Evolutionary conservation across 2,329 filamentous ascomycete genomes (phyloP).

Genomic region (Calonectria pseudoreteaudii): DNA sequence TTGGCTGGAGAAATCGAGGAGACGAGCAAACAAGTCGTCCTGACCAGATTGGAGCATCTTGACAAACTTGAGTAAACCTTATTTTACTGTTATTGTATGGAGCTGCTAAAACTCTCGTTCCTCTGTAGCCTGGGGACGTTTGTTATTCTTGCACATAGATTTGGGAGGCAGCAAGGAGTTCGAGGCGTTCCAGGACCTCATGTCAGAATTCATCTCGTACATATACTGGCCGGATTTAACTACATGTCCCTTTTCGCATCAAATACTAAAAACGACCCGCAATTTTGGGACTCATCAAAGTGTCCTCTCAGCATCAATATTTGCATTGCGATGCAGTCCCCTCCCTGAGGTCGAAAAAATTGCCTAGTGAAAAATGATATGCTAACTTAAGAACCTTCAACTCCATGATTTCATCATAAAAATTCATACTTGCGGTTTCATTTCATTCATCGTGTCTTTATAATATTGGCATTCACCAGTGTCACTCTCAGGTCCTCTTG

Average conservation of each 20-base stretch:
- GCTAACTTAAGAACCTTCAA: background rate
- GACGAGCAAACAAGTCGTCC: constrained; percentile 97
- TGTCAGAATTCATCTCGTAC: constrained; percentile 3
- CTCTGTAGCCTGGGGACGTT: background rate
- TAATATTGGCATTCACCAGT: too few species aligned
- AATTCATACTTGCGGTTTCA: background rate
- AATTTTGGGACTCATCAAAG: background rate
- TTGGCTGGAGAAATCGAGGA: constrained; percentile 98
- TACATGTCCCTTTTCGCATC: background rate
- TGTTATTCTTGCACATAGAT: constrained; percentile 15
- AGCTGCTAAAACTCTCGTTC: background rate
- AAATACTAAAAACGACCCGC: background rate
- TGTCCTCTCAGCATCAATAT: background rate
- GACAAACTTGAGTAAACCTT: constrained; percentile 86
- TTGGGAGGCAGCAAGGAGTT: constrained; percentile 23
- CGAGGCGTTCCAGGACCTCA: constrained; percentile 8
- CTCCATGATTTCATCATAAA: background rate
- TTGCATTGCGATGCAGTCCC: background rate
- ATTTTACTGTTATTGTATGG: background rate
- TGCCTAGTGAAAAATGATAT: background rate
- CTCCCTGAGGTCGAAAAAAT: background rate
- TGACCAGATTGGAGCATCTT: constrained; percentile 93
- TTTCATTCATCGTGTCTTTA: too few species aligned
- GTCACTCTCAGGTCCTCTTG: background rate
- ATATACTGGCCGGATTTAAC: constrained; percentile 8